Conservation (phyloP, 78 protist species). For the Planoprotostelium fungivorum region DNA sequence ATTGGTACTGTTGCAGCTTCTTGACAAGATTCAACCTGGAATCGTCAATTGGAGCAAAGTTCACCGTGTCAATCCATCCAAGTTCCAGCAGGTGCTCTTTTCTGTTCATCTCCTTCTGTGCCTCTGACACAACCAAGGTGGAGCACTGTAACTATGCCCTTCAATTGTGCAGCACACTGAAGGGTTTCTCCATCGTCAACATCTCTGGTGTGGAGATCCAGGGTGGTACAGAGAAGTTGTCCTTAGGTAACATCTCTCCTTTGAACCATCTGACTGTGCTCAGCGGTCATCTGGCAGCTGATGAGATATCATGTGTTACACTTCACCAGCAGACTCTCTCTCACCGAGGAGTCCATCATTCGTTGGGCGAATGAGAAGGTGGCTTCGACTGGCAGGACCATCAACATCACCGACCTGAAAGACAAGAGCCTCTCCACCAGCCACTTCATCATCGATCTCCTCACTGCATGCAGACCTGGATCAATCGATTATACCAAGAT, state of each 20-base stretch:
- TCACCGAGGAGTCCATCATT: constrained; percentile 70
- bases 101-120: not conserved
- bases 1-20: constrained; percentile 72
- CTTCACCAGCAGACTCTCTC: constrained; percentile 24
- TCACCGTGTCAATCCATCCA: constrained; percentile 10
- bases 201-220: not conserved
- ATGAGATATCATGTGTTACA: constrained; percentile 71
- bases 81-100: not conserved
- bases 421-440: constrained; percentile 52
- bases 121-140: not conserved
- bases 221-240: constrained; percentile 20
- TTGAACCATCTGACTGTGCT: not conserved
- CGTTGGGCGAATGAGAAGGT: constrained; percentile 63
- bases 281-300: constrained; percentile 72
- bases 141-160: not conserved
- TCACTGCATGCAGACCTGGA: constrained; percentile 75
- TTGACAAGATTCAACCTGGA: constrained; percentile 90
- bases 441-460: constrained; percentile 69
- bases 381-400: constrained; percentile 2
- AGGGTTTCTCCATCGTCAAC: constrained; percentile 1
- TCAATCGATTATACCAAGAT: constrained; percentile 58
- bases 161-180: not conserved
- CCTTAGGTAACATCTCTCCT: not conserved
- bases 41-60: constrained; percentile 68
- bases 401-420: constrained; percentile 62